Conservation (phyloP, 768 basidiomycete genomes). For the Podaxis pistillaris region DNA sequence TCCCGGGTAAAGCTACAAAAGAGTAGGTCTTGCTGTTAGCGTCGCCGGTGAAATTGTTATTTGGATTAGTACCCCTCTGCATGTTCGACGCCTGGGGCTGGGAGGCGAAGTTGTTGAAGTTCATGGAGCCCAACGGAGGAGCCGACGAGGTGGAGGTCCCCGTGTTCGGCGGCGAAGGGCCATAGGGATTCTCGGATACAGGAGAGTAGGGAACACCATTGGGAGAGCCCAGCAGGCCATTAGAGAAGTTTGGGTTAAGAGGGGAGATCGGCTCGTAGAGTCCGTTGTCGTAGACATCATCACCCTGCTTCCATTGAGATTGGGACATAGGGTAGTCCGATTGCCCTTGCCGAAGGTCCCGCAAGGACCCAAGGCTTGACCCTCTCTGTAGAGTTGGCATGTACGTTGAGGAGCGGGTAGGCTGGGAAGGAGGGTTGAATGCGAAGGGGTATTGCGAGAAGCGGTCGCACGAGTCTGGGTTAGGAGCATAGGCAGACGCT, state of each 20-base stretch:
- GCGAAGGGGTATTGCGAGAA: conserved; percentile 37
- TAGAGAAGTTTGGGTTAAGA: conserved; percentile 51
- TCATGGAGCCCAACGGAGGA: conserved; percentile 27
- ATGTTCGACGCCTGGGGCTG: conserved; percentile 28
- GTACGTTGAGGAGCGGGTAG: conserved; percentile 35
- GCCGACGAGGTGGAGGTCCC: conserved; percentile 57
- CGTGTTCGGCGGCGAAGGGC: conserved; percentile 61
- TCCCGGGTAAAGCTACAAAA: conserved; percentile 79
- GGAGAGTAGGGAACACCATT: conserved; percentile 45
- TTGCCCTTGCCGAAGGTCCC: conserved; percentile 40
- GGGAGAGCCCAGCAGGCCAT: conserved; percentile 33
- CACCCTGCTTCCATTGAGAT: conserved; percentile 38
- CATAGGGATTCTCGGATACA: conserved; percentile 50
- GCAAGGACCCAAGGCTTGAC: conserved; percentile 42
- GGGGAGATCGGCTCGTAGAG: conserved; percentile 55
- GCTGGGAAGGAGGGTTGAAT: conserved; percentile 31
- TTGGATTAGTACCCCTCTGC: conserved; percentile 27
- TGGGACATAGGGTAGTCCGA: conserved; percentile 33
- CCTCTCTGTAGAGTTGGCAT: conserved; percentile 46
- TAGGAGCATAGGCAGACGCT: conserved; percentile 37
- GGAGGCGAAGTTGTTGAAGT: conserved; percentile 23
- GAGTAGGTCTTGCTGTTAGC: conserved; percentile 71
- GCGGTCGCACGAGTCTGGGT: conserved; percentile 29
- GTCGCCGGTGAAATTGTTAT: conserved; percentile 31
- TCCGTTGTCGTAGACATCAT: conserved; percentile 30